phyloP scores from a whole-genome alignment of 2,329 filamentous ascomycete genomes.

The Venturia carpophila region DNA sequence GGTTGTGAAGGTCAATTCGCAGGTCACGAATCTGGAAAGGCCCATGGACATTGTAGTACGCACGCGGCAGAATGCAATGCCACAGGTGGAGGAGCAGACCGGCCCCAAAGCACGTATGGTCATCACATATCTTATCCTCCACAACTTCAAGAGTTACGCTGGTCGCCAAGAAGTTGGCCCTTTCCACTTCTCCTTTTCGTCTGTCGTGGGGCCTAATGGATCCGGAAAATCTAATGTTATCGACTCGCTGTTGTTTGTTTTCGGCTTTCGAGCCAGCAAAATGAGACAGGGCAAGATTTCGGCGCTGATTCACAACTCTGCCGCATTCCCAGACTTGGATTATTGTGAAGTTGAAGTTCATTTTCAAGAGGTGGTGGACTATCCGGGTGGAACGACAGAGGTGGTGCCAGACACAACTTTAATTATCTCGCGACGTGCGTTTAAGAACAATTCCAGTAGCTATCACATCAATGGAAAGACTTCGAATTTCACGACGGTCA shows the following conservation, averaged over 20 bases:
- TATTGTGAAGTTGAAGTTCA: slow-evolving; percentile 94
- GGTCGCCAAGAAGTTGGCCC: slow-evolving; percentile 91
- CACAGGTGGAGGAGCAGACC: slow-evolving; percentile 55
- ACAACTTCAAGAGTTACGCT: slow-evolving; percentile 98
- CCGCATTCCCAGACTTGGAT: slow-evolving; percentile 73
- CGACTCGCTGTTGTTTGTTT: slow-evolving; percentile 96
- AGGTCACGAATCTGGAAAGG: slow-evolving; percentile 71
- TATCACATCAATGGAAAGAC: slow-evolving; percentile 91
- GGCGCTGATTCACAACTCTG: slow-evolving; percentile 94
- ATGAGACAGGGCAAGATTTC: slow-evolving; percentile 99
- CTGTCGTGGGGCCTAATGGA: slow-evolving; percentile 93
- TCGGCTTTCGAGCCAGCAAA: slow-evolving; percentile 96
- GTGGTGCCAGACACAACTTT: slow-evolving; percentile 77
- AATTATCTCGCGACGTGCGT: slow-evolving; percentile 82
- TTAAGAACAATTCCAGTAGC: slow-evolving; percentile 97
- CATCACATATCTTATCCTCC: slow-evolving; percentile 83
- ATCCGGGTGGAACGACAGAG: slow-evolving; percentile 65
- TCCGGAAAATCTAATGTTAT: slow-evolving; percentile 99
- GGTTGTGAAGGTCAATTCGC: slow-evolving; percentile 64
- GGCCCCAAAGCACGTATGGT: slow-evolving; percentile 81
- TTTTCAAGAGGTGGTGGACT: slow-evolving; percentile 90
- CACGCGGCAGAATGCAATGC: slow-evolving; percentile 58
- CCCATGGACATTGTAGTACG: slow-evolving; percentile 93
- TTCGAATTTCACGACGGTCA: slow-evolving; percentile 89
- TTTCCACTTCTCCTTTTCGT: slow-evolving; percentile 95